Evolutionary conservation across 108 stramenopile genomes (phyloP), one percentile per base, ranked within the genome.

Genomic region (Aureococcus anophagefferens): DNA sequence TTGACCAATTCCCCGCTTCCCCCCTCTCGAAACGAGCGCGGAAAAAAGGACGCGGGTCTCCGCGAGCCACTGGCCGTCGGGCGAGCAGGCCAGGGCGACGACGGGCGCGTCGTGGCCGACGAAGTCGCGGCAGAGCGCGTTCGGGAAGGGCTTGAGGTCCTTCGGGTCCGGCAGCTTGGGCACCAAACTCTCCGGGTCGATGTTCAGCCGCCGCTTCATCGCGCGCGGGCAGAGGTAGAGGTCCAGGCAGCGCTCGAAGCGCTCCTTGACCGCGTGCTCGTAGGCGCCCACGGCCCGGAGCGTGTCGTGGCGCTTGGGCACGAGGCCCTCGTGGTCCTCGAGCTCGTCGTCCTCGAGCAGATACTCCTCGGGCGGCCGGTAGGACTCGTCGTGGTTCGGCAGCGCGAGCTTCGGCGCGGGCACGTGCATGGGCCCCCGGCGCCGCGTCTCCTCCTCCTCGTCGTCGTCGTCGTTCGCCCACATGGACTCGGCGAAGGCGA

Each of bases 231-330:
- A 95, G 25, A 99, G 81, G 74, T 99, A 99, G 46, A 99, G 83
- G 87, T 99, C 98, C 9, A 99, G 77, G 77, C 98, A 99, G 11
- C 98, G 86, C 72, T 99, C 97, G 77, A 97, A 99, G 4, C 94
- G 82, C 83, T 99, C 98, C 72, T 88, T 87, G 30, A 96, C 90
- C 0, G 89, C 77, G 76, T 94, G 89, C 40, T 84, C 79, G 84
- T 99, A 99, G 32, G 92, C 96, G 33, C 94, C 94, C 32, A 99
- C 93, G 45, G 81, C 82, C 25, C 98, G 84, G 32, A 99, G 76
- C 69, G 93, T 93, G 17, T 80, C 81, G 76, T 83, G 89, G 64
- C 93, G 92, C 72, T 89, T 85, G 16, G 98, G 98, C 68, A 96
- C 76, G 68, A 97, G 80, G 31, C 83, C 70, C 29, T 94, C 92